A percentile compares a stretch with the other conserved stretches of the same genome.
phyloP scores from a whole-genome alignment of 306 rosid genomes.

The Betula pendula region DNA sequence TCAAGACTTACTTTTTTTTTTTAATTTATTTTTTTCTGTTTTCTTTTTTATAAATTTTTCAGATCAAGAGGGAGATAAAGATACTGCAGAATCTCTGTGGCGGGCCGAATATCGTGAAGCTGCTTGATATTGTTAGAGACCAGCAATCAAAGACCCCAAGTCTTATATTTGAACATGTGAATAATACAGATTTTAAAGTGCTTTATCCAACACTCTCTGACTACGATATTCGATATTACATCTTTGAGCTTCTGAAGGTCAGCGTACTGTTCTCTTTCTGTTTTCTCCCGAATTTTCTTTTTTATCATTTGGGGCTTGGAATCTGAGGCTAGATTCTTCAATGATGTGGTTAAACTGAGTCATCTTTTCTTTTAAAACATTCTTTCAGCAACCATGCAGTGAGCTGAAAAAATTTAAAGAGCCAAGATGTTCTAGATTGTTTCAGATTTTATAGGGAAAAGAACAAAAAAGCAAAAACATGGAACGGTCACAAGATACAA shows the following conservation, averaged over 20 bases:
- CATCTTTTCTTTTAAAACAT: neutral
- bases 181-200: slow-evolving; percentile 90
- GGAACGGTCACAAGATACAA: neutral
- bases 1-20: slow-evolving; percentile 13
- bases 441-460: neutral
- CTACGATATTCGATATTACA: slow-evolving; percentile 76
- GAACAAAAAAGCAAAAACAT: neutral
- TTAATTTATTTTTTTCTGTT: too few species aligned
- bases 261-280: slow-evolving; percentile 26
- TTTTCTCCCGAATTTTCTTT: neutral
- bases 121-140: slow-evolving; percentile 92
- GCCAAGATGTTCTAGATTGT: neutral
- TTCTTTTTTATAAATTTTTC: too few species aligned
- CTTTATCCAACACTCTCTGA: slow-evolving; percentile 84
- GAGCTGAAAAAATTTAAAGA: neutral
- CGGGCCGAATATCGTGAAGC: slow-evolving; percentile 86
- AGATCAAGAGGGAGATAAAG: slow-evolving; percentile 96
- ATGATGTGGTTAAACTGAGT: neutral
- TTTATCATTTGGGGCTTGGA: neutral
- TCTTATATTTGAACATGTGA: slow-evolving; percentile 81
- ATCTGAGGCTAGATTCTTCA: neutral
- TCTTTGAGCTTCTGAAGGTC: slow-evolving; percentile 84
- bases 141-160: slow-evolving; percentile 97
- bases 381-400: neutral
- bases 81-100: slow-evolving; percentile 93